Base-by-base conservation (phyloP, 2,329 filamentous ascomycete species). In the Monosporascus sp. region DNA sequence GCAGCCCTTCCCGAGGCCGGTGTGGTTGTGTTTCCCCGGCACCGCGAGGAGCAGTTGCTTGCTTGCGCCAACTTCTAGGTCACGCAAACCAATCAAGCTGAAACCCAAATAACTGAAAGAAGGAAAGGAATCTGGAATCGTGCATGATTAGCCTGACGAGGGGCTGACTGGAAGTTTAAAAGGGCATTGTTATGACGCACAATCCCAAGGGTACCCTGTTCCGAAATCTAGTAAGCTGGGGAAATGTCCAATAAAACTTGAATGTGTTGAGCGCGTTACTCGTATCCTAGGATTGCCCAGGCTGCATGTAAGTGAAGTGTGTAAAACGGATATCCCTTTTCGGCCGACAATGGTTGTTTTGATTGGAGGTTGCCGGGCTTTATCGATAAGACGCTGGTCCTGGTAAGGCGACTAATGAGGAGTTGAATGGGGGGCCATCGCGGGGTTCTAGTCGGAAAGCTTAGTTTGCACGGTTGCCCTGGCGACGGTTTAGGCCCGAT, bases 331-430 rank as follows among this genome's bases (percentile, higher is more conserved):
- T 20, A 15, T 42, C 22, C 11, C 6, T 20, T 42, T 18, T 42
- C 14, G 39, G 22, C 11, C 9, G 11, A 24, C n/a, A 24, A 3
- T 1, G 20, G 45, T 54, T 60, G 54, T 59, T 57, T 57, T 60
- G 56, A 60, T 60, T 59, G 58, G 58, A 47, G 52, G 42, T 15
- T 34, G 37, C n/a, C 11, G 15, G 44, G 39, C 24, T 47, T 47
- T 58, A 58, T 60, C 56, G 56, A 60, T 57, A 60, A 53, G 52
- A 41, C 44, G 37, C 31, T 42, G 37, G 47, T 45, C 51, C 53
- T 52, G 44, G 51, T 51, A 49, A 54, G 18, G 25, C 22, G 24
- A n/a, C 31, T 36, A 46, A 15, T 11, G 9, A 34, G 45, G 37
- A 25, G 24, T 24, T 14, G 31, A 9, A 34, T 14, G 31, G 9